Evolutionary conservation across 306 rosid genomes (phyloP).

Genomic region (Pueraria montana): DNA sequence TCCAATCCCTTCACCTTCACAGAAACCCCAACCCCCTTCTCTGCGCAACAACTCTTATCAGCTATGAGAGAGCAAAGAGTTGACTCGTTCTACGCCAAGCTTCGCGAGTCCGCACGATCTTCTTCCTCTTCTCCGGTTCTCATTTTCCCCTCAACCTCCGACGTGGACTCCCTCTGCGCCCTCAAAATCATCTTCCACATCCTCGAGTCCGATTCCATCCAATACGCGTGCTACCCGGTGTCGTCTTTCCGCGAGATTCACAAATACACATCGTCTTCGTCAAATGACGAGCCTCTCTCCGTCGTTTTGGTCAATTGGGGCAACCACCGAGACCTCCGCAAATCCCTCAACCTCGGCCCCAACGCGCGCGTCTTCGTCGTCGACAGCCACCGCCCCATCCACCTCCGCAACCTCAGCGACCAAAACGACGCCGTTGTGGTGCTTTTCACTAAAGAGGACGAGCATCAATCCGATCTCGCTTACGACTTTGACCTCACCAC

Average conservation of each 20-base stretch:
- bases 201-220: conserved; percentile 84
- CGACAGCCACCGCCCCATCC: conserved; percentile 93
- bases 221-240: conserved; percentile 83
- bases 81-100: conserved; percentile 74
- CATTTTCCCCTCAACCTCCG: conserved; percentile 93
- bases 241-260: conserved; percentile 89
- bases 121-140: conserved; percentile 74
- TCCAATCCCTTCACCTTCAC: neutral
- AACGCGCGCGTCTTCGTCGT: conserved; percentile 74
- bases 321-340: conserved; percentile 72
- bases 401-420: conserved; percentile 80
- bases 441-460: conserved; percentile 82
- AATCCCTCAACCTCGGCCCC: conserved; percentile 59
- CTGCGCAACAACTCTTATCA: neutral
- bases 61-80: conserved; percentile 83
- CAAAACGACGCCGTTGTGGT: conserved; percentile 78
- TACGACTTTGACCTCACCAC: conserved; percentile 80
- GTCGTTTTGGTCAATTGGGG: conserved; percentile 93
- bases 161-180: conserved; percentile 87
- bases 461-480: conserved; percentile 80
- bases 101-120: conserved; percentile 66
- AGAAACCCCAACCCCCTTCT: too few species aligned
- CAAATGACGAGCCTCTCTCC: conserved; percentile 51
- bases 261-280: conserved; percentile 54
- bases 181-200: conserved; percentile 79